These are phyloP conservation scores for Geranium incanum DNA, from an alignment of 441 rosid genomes.

Conservation along the genomic window DNA sequence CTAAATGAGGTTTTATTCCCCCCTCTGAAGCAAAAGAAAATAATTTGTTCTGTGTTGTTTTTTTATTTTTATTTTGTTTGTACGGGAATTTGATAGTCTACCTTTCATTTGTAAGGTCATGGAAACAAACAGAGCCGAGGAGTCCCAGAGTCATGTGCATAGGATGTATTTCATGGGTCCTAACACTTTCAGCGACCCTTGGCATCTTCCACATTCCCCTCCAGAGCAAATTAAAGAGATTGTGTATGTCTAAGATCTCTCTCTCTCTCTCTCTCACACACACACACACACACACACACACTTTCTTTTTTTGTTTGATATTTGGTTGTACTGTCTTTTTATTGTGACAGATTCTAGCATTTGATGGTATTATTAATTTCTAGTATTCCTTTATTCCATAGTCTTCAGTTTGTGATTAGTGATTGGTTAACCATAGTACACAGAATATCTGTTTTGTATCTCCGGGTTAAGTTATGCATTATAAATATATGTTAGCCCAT, in stretches of 20 bases:
- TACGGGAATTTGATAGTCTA: constrained; percentile 14
- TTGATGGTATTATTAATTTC: neutral
- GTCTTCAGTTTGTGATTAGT: neutral
- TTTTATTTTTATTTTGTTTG: neutral
- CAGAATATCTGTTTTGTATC: neutral
- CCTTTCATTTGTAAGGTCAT: constrained; percentile 50
- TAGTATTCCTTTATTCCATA: neutral
- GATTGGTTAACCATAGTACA: neutral
- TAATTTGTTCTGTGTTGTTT: neutral
- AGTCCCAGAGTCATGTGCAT: constrained; percentile 90
- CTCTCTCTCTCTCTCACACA: neutral
- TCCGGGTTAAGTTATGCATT: neutral
- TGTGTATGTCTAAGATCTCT: constrained; percentile 41
- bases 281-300: too few relatives aligned
- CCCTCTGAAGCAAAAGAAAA: neutral
- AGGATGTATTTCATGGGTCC: constrained; percentile 98
- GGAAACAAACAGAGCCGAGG: constrained; percentile 98
- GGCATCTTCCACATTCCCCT: constrained; percentile 95
- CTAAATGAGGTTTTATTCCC: constrained; percentile 68
- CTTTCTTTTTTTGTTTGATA: constrained; percentile 19
- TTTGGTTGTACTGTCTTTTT: neutral
- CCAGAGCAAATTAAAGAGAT: constrained; percentile 93
- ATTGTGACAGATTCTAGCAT: neutral
- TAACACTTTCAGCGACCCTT: constrained; percentile 91
- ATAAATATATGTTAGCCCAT: neutral